phyloP scores from a whole-genome alignment of 1,284 basidiomycete species.

The Rhodotorula sp. region DNA sequence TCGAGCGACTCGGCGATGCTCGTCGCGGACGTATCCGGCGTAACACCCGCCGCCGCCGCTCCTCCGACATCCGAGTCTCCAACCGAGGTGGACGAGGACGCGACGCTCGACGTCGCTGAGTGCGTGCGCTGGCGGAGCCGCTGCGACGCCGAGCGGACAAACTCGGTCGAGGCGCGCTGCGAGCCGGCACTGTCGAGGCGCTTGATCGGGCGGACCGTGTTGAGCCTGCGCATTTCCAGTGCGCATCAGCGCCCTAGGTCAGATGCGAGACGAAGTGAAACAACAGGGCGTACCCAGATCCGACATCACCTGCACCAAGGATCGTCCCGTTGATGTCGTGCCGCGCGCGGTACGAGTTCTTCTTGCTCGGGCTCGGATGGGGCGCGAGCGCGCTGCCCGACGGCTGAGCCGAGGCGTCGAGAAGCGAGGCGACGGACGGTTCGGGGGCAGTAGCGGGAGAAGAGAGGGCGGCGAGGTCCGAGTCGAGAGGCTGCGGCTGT shows the following conservation, averaged over 20 bases:
- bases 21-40: neutral
- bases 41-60: neutral
- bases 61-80: neutral
- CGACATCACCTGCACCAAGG: conserved; percentile 75
- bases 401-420: conserved; percentile 29
- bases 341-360: conserved; percentile 64
- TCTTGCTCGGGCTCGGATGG: conserved; percentile 33
- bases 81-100: neutral
- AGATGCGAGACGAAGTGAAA: neutral
- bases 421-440: conserved; percentile 35
- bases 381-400: neutral
- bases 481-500: conserved; percentile 35
- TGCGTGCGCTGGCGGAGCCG: conserved; percentile 36
- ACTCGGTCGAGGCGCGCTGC: conserved; percentile 74
- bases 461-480: conserved; percentile 40
- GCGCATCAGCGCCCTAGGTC: too few species aligned
- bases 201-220: conserved; percentile 88
- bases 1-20: conserved; percentile 20
- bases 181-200: conserved; percentile 79
- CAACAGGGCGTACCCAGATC: conserved; percentile 61
- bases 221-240: too few species aligned
- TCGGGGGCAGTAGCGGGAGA: conserved; percentile 15
- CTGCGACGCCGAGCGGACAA: conserved; percentile 62
- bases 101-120: conserved; percentile 16
- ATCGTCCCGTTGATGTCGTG: conserved; percentile 70